phyloP scores from a whole-genome alignment of 2,329 filamentous ascomycete genomes.

The Daldinia eschscholtzii region DNA sequence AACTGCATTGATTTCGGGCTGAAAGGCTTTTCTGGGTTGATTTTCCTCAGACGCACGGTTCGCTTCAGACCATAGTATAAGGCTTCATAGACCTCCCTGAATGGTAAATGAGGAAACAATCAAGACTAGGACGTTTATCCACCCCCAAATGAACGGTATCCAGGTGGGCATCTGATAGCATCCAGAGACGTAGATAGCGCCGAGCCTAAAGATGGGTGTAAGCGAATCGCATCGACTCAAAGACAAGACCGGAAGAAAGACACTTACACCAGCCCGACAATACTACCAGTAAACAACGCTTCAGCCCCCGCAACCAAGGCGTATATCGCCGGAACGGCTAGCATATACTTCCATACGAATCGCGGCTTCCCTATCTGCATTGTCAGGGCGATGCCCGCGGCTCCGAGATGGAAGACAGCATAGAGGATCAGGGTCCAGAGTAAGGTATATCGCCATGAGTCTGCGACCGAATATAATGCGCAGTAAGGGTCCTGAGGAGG shows the following conservation, averaged over 20 bases:
- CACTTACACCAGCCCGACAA: slow-evolving; percentile 82
- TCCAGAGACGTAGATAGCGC: slow-evolving; percentile 83
- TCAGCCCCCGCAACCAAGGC: slow-evolving; percentile 78
- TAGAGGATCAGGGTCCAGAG: slow-evolving; percentile 89
- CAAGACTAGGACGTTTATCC: slow-evolving; percentile 84
- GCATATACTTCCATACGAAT: slow-evolving; percentile 71
- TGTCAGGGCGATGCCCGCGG: slow-evolving; percentile 76
- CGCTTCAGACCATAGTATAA: too few relatives aligned
- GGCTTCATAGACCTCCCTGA: slow-evolving; percentile 80
- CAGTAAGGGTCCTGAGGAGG: slow-evolving; percentile 67
- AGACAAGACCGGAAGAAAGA: not conserved
- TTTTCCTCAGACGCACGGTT: not conserved
- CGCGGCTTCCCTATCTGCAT: slow-evolving; percentile 74
- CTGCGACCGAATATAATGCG: slow-evolving; percentile 77
- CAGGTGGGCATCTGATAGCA: slow-evolving; percentile 94
- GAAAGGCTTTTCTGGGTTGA: not conserved
- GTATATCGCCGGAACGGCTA: slow-evolving; percentile 80
- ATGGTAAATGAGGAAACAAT: slow-evolving; percentile 93
- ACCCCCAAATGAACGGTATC: slow-evolving; percentile 90
- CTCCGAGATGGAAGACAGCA: slow-evolving; percentile 78
- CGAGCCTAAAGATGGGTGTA: slow-evolving; percentile 66
- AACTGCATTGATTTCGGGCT: not conserved
- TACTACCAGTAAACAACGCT: slow-evolving; percentile 81
- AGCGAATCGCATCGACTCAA: slow-evolving; percentile 20
- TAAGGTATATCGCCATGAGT: slow-evolving; percentile 90